Evolutionary conservation across 371 early-diverging fungal species (phyloP).

Genomic region (Lichtheimia ramosa): DNA sequence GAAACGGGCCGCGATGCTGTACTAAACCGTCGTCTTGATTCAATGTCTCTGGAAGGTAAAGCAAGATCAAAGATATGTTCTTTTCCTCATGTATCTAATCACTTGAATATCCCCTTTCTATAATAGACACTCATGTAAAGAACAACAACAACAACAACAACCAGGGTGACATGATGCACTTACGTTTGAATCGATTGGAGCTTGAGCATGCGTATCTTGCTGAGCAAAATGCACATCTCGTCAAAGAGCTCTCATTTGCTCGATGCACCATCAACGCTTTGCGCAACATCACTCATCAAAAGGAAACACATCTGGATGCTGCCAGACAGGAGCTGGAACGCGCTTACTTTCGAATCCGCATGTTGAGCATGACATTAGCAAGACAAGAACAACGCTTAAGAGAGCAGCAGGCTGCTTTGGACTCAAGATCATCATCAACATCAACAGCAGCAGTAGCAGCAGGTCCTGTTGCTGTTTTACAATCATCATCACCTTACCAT

Average conservation of each 20-base stretch:
- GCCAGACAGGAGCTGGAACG: slow-evolving; percentile 55
- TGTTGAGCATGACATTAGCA: slow-evolving; percentile 30
- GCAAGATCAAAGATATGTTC: not conserved
- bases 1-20: not conserved
- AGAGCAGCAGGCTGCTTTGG: slow-evolving; percentile 5
- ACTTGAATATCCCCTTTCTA: no score
- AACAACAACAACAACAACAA: not conserved
- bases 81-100: not conserved
- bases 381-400: slow-evolving; percentile 21
- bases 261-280: slow-evolving; percentile 47
- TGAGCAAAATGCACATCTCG: slow-evolving; percentile 42
- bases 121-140: not conserved
- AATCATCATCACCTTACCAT: no score
- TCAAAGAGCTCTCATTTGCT: slow-evolving; percentile 39
- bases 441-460: not conserved
- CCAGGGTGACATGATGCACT: not conserved
- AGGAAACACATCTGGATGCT: slow-evolving; percentile 32
- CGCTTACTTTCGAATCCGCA: slow-evolving; percentile 38
- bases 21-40: not conserved
- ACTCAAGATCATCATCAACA: not conserved
- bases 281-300: slow-evolving; percentile 39
- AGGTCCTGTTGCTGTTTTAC: not conserved
- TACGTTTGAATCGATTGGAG: slow-evolving; percentile 29
- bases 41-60: slow-evolving; percentile 5
- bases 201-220: slow-evolving; percentile 40